phyloP scores from a whole-genome alignment of 495 filamentous ascomycete genomes.

The Cercophora sp. region DNA sequence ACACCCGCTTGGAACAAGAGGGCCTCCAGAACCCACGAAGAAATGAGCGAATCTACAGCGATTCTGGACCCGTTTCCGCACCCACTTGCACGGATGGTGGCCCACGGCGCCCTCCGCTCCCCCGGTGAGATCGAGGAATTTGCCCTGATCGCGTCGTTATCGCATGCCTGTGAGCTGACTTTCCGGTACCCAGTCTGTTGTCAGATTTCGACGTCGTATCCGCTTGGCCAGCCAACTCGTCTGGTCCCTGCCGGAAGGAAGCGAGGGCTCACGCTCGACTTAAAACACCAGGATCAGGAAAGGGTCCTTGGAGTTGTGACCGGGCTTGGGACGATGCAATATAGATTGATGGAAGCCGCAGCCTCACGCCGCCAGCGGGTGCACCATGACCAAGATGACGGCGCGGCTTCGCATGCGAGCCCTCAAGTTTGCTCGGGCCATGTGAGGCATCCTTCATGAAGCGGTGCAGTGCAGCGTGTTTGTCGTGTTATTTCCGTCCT shows the following conservation, averaged over 20 bases:
- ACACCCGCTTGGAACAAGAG: too few relatives aligned
- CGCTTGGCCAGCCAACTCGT: too few relatives aligned
- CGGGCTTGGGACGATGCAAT: neutral
- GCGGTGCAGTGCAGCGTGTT: conserved; percentile 1
- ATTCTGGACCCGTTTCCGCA: too few relatives aligned
- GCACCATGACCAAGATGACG: conserved; percentile 1
- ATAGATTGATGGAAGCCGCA: conserved; percentile 2
- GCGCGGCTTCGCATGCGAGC: neutral
- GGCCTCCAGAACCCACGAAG: too few relatives aligned
- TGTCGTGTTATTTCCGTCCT: conserved; percentile 10
- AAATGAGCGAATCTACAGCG: too few relatives aligned
- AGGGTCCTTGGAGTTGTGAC: conserved; percentile 2
- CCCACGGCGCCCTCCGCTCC: too few relatives aligned
- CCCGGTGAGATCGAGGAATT: too few relatives aligned
- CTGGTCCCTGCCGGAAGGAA: neutral
- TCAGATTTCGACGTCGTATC: neutral
- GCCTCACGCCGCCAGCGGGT: conserved; percentile 1
- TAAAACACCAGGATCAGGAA: neutral
- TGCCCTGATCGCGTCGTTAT: neutral
- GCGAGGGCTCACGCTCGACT: neutral
- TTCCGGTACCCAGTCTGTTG: neutral
- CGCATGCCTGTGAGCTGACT: too few relatives aligned
- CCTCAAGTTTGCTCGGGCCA: conserved; percentile 3
- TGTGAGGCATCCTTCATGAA: conserved; percentile 17
- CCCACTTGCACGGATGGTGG: too few relatives aligned